Conservation (phyloP, 805 yeast genomes). For the Ogataea haglerorum region DNA sequence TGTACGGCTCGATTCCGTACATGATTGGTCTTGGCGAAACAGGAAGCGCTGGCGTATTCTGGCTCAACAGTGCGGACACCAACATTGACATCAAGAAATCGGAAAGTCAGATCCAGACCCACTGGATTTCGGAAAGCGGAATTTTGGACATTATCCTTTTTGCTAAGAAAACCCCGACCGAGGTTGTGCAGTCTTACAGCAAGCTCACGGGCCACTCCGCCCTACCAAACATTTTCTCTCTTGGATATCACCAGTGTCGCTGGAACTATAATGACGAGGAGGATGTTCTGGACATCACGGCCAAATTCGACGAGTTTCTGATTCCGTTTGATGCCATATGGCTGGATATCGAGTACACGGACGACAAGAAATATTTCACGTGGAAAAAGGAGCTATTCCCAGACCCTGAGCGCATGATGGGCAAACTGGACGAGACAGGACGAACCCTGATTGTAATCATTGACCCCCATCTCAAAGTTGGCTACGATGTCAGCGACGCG, state of each 20-base stretch:
- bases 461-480: slow-evolving; percentile 86
- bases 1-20: slow-evolving; percentile 95
- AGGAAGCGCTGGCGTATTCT: slow-evolving; percentile 71
- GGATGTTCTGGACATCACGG: slow-evolving; percentile 73
- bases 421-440: slow-evolving; percentile 62
- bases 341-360: slow-evolving; percentile 93
- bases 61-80: slow-evolving; percentile 93
- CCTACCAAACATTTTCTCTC: slow-evolving; percentile 72
- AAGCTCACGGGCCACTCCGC: slow-evolving; percentile 66
- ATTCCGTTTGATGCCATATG: slow-evolving; percentile 91
- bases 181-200: slow-evolving; percentile 60
- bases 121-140: slow-evolving; percentile 95
- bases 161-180: slow-evolving; percentile 51
- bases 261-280: slow-evolving; percentile 93
- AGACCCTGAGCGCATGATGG: slow-evolving; percentile 66
- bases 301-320: slow-evolving; percentile 63
- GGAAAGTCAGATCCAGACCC: slow-evolving; percentile 41
- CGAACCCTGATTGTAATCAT: slow-evolving; percentile 80
- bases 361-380: slow-evolving; percentile 81
- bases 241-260: slow-evolving; percentile 94
- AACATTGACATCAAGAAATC: slow-evolving; percentile 66
- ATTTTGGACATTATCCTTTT: slow-evolving; percentile 70
- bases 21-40: slow-evolving; percentile 64
- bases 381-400: slow-evolving; percentile 80
- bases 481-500: slow-evolving; percentile 59